These are phyloP conservation scores for Juncus effusus DNA, from an alignment of 176 grass and related monocot species.

Conservation along the genomic window DNA sequence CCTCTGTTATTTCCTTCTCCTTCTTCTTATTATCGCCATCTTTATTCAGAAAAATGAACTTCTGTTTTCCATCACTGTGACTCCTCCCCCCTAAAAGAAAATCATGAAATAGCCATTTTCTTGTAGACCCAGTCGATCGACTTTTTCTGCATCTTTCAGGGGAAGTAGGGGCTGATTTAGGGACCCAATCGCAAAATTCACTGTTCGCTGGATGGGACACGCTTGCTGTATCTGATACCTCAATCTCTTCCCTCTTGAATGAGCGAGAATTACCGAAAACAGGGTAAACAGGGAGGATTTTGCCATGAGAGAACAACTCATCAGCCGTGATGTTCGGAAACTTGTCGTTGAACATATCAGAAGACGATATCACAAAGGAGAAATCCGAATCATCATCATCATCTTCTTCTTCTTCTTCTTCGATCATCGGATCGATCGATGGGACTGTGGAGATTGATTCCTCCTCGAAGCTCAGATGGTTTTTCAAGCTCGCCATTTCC, in stretches of 20 bases:
- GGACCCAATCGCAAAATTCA: not conserved
- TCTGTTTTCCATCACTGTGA: conserved; percentile 24
- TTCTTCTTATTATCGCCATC: not conserved
- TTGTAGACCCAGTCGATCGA: conserved; percentile 10
- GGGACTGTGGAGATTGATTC: not conserved
- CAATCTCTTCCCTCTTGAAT: not conserved
- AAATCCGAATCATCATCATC: conserved; percentile 9
- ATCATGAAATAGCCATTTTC: conserved; percentile 10
- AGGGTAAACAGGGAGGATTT: conserved; percentile 4
- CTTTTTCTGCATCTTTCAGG: conserved; percentile 12
- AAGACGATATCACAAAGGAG: not conserved
- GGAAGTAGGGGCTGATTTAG: not conserved
- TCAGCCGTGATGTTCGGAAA: not conserved
- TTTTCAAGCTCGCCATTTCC: not conserved
- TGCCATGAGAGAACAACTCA: conserved; percentile 1
- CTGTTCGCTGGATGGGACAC: not conserved
- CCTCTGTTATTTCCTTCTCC: not conserved
- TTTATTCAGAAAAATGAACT: not conserved
- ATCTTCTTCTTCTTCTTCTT: not conserved
- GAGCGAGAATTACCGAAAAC: not conserved
- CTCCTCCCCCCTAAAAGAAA: conserved; percentile 7
- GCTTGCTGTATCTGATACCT: not conserved
- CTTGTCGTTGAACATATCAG: not conserved
- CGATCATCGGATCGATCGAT: not conserved
- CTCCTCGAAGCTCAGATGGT: conserved; percentile 3